Evolutionary conservation across 768 basidiomycete species (phyloP), one percentile per base, ranked within the genome.

Genomic region (Mycena pura): DNA sequence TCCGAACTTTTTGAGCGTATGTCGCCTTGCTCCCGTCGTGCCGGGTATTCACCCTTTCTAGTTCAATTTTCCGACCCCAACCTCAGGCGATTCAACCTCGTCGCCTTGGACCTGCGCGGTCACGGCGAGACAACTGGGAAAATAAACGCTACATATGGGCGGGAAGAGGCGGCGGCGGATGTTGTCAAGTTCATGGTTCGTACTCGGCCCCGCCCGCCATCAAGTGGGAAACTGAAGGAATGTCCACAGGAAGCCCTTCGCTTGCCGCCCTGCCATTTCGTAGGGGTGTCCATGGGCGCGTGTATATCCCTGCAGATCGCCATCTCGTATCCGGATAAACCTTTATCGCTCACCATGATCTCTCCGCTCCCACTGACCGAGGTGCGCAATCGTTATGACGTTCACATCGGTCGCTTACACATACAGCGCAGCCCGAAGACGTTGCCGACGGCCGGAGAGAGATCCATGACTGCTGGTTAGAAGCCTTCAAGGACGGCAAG

Each of bases 71-170:
- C 72, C 3, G 77, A 79, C 60, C 69, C 71, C 25, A 60, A 59
- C 6, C 68, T 78, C 10, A 70, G 79, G 27, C 72, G 72, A 34
- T 79, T 78, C 68, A 80, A 78, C 62, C 73, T 78, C 9, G 65
- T 80, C 17, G 69, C 70, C 21, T 50, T 79, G 21, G 76, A 80
- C 43, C 63, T 73, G 46, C 76, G 77, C n/a, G 69, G 66, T 2
- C 70, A 69, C 60, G 79, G 78, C 11, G 66, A 69, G 11, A 76
- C 78, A 13, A 62, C 61, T 24, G 74, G 74, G 5, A 51, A 66
- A 21, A 69, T 74, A 28, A 65, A 57, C 15, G 57, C 72, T 15
- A 57, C 53, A 11, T 78, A 74, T 32, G 73, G 71, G 0, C 75
- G 74, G 0, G 58, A 60, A 22, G 69, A 73, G 38, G 73, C 73